Base-by-base conservation (phyloP, 345 rosid species). In the Lepidium africanum region DNA sequence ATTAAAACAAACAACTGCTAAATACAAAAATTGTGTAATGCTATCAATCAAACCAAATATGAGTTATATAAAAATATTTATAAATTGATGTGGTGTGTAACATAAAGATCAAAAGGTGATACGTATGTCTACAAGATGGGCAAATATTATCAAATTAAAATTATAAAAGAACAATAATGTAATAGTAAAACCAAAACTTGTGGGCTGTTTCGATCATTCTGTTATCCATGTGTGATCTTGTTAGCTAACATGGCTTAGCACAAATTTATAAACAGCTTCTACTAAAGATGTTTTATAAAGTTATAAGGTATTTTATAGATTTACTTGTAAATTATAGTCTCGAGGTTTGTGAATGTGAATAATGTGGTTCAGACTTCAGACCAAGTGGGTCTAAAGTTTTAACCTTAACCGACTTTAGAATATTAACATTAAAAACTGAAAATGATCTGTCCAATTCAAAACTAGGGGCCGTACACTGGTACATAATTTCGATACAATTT, bases 391-490 rank as follows among this genome's bases (percentile, higher is more conserved):
- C 17, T 39, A 51, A 50, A 23, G 43, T 17, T 30, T 63, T 17
- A 46, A 46, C 25, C 12, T 16, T 46, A 23, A 46, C 46, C 42
- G 2, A 48, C 47, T 55, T 45, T 36, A 48, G 9, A n/a, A n/a
- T n/a, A 21, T 46, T 48, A 30, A 45, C 54, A 32, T 46, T 62
- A 54, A 32, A 33, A 62, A 45, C 2, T 41, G n/a, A n/a, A n/a
- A n/a, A n/a, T n/a, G 69, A 65, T 51, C 60, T 65, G 59, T 65
- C 49, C 50, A 51, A 51, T 40, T 11, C 30, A 38, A 65, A 39
- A 51, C 60, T 4, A 65, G 49, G 49, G 59, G 50, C 70, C 50
- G 70, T n/a, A n/a, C n/a, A n/a, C n/a, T n/a, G n/a, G n/a, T n/a
- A n/a, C n/a, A n/a, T n/a, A n/a, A n/a, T n/a, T n/a, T n/a, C n/a